Evolutionary conservation across 2,329 filamentous ascomycete species (phyloP), one percentile per base, ranked within the genome.

Genomic region (Rutstroemia sp.): DNA sequence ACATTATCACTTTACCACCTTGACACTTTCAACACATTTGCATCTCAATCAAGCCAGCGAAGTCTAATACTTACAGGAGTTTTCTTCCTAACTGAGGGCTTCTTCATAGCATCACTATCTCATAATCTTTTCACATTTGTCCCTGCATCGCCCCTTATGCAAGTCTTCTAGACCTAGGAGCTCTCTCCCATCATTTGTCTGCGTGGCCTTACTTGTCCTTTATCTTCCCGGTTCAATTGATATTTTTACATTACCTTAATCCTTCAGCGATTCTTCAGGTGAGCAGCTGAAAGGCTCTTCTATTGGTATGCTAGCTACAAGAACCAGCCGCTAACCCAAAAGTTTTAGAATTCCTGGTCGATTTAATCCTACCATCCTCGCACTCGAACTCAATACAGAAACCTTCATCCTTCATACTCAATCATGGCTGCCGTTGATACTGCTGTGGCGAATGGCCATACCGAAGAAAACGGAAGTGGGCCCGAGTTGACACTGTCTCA

Each of bases 401-500:
- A 36, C 54, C 23, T 46, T 34, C 51, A 27, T 25, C 36, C 27
- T 16, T 25, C 30, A 4, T 45, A 47, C 23, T 23, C 17, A 25
- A 62, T 19, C 48, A 70, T 70, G 68, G 60, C 67, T 59, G 62
- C 67, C 17, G 48, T 58, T 36, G 56, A 58, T 48, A 45, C 61
- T 47, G 49, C 57, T 38, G 44, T 55, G 25, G 57, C 42, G 42
- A 64, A 61, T 49, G 65, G 61, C 21, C 53, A 57, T 16, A 42
- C 57, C 23, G 57, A 51, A 19, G 25, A 56, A 39, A 65, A 67
- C 57, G 62, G 62, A 51, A 58, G 51, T 25, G 57, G 48, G 23
- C 34, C 50, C 19, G 61, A 60, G 40, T 51, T 67, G 16, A 64
- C 64, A 40, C 60, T 64, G 48, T 66, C 66, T 10, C 81, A 86